Evolutionary conservation across 441 rosid species (phyloP), one percentile per base, ranked within the genome.

Genomic region (Syzygium syzygioides): DNA sequence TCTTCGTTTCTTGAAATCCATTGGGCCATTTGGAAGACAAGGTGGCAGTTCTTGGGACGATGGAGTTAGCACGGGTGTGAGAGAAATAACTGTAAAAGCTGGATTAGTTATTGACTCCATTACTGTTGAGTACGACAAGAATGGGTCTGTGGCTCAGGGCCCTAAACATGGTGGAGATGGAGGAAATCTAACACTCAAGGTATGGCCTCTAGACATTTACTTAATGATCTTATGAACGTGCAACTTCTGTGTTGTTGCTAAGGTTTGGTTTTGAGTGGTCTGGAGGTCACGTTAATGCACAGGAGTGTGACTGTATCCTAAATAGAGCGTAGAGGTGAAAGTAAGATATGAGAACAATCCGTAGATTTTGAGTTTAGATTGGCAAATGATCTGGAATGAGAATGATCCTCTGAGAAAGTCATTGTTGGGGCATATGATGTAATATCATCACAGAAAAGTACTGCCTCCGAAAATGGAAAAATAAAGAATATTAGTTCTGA

Each of bases 11-110:
- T 66, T 66, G 3, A 66, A 17, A 32, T 66, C 41, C 45, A 66
- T 66, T 32, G 79, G 45, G 25, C 79, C 79, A 9, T 66, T 30
- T 32, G 45, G 79, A 66, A 25, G 25, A 2, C 1, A 0, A 32
- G 79, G 13, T 32, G 41, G 25, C 13, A 0, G 0, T 32, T 13
- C 23, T 7, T 66, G 79, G 41, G 41, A 66, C 12, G 41, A 17
- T 66, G 23, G 79, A 66, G 0, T 17, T 32, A 66, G 79, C 79
- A 30, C 41, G 0, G 79, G 79, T 32, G 45, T 66, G 79, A 66
- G 79, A 66, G 9, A 32, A 66, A 9, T 66, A 66, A 8, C 17
- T 0, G 41, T 66, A 4, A 66, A 18, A 66, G 0, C 0, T 0
- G 79, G 79, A 66, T 8, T 0, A 0, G 3, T 5, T 30, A 66